Evolutionary conservation across 2,329 filamentous ascomycete species (phyloP).

Genomic region (Lecanicillium sp.): DNA sequence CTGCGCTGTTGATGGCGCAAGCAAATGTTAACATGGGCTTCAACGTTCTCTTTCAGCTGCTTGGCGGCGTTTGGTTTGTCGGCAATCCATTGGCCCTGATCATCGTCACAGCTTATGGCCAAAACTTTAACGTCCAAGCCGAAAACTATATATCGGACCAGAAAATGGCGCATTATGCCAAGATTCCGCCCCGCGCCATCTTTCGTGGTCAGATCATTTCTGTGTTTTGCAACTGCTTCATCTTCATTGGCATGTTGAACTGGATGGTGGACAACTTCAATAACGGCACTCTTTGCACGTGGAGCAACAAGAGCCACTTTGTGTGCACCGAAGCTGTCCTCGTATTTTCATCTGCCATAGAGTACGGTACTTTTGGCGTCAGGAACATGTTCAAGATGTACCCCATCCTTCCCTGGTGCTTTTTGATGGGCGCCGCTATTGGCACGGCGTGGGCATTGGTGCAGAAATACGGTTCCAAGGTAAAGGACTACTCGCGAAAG

Average conservation of each 20-base stretch:
- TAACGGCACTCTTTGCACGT: constrained; percentile 21
- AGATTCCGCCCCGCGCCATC: constrained; percentile 37
- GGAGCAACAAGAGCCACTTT: constrained; percentile 31
- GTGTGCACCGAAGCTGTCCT: constrained; percentile 42
- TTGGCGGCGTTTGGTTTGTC: constrained; percentile 20
- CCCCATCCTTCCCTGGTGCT: constrained; percentile 35
- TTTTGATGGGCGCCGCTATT: constrained; percentile 30
- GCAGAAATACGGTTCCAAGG: constrained; percentile 24
- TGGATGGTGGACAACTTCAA: constrained; percentile 31
- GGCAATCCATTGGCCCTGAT: constrained; percentile 15
- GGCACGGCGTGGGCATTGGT: constrained; percentile 27
- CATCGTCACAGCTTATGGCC: constrained; percentile 19
- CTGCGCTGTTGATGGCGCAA: constrained; percentile 35
- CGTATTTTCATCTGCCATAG: constrained; percentile 34
- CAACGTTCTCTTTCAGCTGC: constrained; percentile 33
- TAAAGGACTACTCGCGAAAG: constrained; percentile 22
- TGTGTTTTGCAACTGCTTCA: constrained; percentile 36
- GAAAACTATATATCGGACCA: constrained; percentile 38
- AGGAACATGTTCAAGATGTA: constrained; percentile 35
- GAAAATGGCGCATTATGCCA: constrained; percentile 44
- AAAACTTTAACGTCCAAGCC: too few relatives aligned
- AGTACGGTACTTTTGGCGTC: constrained; percentile 46
- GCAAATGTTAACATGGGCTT: constrained; percentile 35
- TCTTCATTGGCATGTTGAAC: constrained; percentile 36
- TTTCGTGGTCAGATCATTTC: constrained; percentile 40